phyloP scores from a whole-genome alignment of 2,329 filamentous ascomycete genomes.

The Neoscytalidium dimidiatum region DNA sequence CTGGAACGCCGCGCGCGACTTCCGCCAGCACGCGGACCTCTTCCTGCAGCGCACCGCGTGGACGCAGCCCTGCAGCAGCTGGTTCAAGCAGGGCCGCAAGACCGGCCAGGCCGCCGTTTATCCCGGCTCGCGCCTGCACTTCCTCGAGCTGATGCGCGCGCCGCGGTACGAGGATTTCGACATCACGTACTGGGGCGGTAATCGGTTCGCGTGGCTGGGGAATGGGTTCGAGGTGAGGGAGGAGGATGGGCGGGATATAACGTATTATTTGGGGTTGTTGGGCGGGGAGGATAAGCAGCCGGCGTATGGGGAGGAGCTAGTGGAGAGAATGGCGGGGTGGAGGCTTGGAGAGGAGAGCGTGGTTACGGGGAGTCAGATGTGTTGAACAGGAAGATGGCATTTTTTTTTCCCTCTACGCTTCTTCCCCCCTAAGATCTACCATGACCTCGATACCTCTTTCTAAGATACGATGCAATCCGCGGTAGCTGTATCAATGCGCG shows the following conservation, averaged over 20 bases:
- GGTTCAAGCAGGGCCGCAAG: constrained; percentile 45
- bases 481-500: constrained; percentile 22
- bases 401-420: not conserved
- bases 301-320: constrained; percentile 41
- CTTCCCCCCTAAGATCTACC: not conserved
- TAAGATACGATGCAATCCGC: not conserved
- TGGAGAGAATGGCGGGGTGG: constrained; percentile 40
- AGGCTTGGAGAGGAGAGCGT: constrained; percentile 17
- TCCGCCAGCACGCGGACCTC: constrained; percentile 48
- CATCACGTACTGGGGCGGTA: constrained; percentile 42
- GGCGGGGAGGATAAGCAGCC: constrained; percentile 42
- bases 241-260: constrained; percentile 50
- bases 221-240: constrained; percentile 49
- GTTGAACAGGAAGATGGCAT: not conserved
- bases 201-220: constrained; percentile 45
- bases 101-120: constrained; percentile 43
- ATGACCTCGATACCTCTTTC: too few relatives aligned
- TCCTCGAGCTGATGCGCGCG: constrained; percentile 39
- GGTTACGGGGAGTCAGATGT: constrained; percentile 3
- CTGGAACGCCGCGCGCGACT: constrained; percentile 25
- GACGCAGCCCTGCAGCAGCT: constrained; percentile 47
- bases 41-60: constrained; percentile 54
- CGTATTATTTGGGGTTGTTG: constrained; percentile 47
- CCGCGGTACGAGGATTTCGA: constrained; percentile 46
- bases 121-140: constrained; percentile 41